These are phyloP conservation scores for Debaryomycetaceae sp. DNA, from an alignment of 1,139 yeast genomes.

Conservation along the genomic window DNA sequence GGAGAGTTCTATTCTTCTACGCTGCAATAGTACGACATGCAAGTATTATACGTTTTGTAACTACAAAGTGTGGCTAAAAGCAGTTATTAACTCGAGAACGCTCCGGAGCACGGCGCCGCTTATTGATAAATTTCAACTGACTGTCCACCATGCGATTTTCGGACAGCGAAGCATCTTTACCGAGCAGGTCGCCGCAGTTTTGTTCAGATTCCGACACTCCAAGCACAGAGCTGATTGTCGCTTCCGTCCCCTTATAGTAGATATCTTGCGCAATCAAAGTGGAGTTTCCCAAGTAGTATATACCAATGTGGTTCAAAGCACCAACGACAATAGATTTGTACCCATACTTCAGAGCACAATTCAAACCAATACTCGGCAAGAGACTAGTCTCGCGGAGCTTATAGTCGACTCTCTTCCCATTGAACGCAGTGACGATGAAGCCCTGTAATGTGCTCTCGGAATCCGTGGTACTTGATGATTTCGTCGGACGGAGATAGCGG, in stretches of 20 bases:
- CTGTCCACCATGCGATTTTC: slow-evolving; percentile 13
- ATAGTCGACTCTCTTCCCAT: slow-evolving; percentile 51
- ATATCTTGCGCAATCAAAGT: slow-evolving; percentile 32
- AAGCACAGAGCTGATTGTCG: slow-evolving; percentile 15
- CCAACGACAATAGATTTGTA: slow-evolving; percentile 67
- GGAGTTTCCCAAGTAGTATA: slow-evolving; percentile 60
- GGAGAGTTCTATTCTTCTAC: too few relatives aligned
- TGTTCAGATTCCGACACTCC: slow-evolving; percentile 22
- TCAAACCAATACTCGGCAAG: slow-evolving; percentile 16
- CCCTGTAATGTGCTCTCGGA: slow-evolving; percentile 57
- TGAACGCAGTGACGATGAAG: slow-evolving; percentile 54
- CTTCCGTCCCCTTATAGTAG: slow-evolving; percentile 24
- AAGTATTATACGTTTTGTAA: too few relatives aligned
- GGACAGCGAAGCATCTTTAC: slow-evolving; percentile 2
- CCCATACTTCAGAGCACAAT: slow-evolving; percentile 51
- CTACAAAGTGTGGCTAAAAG: too few relatives aligned
- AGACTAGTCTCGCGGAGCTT: slow-evolving; percentile 36
- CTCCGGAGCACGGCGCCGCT: slow-evolving; percentile 31
- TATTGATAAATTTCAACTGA: slow-evolving; percentile 39
- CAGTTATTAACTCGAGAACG: slow-evolving; percentile 8
- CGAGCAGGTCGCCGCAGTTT: slow-evolving; percentile 22
- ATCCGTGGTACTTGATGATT: too few relatives aligned
- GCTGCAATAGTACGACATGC: too few relatives aligned
- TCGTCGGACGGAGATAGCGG: too few relatives aligned
- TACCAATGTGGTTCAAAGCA: slow-evolving; percentile 61